Percentiles rank a stretch among this genome's conserved stretches.
These are phyloP conservation scores for Colletotrichum tamarilloi DNA, from an alignment of 2,329 filamentous ascomycete genomes.

Conservation along the genomic window DNA sequence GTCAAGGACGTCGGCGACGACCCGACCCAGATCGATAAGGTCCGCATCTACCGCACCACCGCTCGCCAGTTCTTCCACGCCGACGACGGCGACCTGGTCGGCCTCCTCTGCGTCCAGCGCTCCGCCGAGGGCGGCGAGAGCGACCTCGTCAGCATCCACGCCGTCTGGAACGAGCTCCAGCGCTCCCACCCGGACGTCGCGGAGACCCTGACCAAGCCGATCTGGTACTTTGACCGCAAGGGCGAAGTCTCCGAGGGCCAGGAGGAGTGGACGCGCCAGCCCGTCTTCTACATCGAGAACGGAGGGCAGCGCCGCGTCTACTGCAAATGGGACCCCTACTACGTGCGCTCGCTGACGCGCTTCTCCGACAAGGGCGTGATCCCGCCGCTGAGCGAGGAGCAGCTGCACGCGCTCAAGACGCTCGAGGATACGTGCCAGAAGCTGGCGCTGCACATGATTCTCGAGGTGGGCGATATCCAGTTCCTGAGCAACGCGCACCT, in stretches of 20 bases:
- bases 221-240: constrained; percentile 95
- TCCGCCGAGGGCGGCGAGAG: constrained; percentile 86
- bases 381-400: constrained; percentile 76
- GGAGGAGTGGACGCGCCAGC: constrained; percentile 78
- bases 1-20: constrained; percentile 91
- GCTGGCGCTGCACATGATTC: constrained; percentile 81
- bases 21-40: constrained; percentile 82
- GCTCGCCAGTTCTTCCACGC: constrained; percentile 88
- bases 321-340: constrained; percentile 93
- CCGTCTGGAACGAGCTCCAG: constrained; percentile 85
- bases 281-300: constrained; percentile 82
- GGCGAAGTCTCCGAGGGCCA: constrained; percentile 81
- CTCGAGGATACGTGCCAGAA: constrained; percentile 81
- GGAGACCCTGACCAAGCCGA: constrained; percentile 77
- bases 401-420: constrained; percentile 74
- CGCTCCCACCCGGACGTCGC: constrained; percentile 81
- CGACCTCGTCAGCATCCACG: constrained; percentile 82
- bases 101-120: constrained; percentile 82
- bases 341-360: constrained; percentile 78
- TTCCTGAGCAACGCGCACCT: constrained; percentile 82
- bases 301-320: constrained; percentile 75
- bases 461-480: constrained; percentile 89
- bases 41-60: constrained; percentile 91
- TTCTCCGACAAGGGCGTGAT: constrained; percentile 81
- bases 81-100: constrained; percentile 86